These are phyloP conservation scores for Massarina eburnea DNA, from an alignment of 2,329 filamentous ascomycete genomes.

Conservation along the genomic window DNA sequence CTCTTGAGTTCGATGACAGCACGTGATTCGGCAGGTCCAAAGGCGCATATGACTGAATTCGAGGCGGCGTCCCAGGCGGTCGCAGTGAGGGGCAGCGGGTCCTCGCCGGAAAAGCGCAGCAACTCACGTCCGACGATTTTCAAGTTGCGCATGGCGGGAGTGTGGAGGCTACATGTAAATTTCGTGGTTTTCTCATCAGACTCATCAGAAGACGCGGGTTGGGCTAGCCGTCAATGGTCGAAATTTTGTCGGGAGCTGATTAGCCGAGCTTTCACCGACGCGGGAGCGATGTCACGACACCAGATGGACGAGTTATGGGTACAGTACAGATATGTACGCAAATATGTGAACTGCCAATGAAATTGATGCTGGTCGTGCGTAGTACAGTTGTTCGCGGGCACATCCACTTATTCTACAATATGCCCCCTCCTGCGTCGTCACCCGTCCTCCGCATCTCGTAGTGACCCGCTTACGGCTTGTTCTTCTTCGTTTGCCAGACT, in stretches of 20 bases:
- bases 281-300: conserved; percentile 6
- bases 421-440: conserved; percentile 5
- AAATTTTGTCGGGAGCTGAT: conserved; percentile 16
- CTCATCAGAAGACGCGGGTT: conserved; percentile 7
- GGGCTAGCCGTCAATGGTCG: conserved; percentile 16
- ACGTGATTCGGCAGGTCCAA: conserved; percentile 74
- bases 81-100: conserved; percentile 66
- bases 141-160: conserved; percentile 76
- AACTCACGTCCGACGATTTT: conserved; percentile 70
- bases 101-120: conserved; percentile 59
- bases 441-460: conserved; percentile 8
- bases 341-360: conserved; percentile 32
- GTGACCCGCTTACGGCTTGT: conserved; percentile 41
- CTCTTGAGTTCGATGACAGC: conserved; percentile 73
- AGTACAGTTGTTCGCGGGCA: conserved; percentile 33
- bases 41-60: conserved; percentile 77
- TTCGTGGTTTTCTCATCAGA: conserved; percentile 13
- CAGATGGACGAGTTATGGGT: background rate
- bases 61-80: conserved; percentile 82
- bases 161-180: conserved; percentile 3
- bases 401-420: conserved; percentile 37
- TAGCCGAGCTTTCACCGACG: conserved; percentile 29
- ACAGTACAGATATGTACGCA: background rate
- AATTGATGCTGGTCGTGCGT: conserved; percentile 40
- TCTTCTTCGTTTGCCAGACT: conserved; percentile 72